These are phyloP conservation scores for Medicago arabica DNA, from an alignment of 306 rosid species.

Conservation along the genomic window DNA sequence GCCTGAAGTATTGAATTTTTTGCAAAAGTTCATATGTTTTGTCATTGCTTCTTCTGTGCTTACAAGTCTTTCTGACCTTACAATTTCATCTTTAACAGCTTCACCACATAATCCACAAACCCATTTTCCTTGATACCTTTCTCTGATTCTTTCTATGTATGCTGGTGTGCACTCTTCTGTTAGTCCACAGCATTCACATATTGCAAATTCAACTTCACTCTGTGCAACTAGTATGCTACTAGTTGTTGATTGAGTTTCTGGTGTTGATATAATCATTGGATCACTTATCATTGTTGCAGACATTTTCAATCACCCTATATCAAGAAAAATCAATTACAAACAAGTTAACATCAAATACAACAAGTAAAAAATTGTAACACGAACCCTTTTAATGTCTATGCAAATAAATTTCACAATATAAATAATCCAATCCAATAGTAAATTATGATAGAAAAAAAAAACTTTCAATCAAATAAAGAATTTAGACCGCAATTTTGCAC, in stretches of 20 bases:
- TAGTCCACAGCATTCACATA: constrained; percentile 90
- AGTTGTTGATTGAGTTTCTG: constrained; percentile 64
- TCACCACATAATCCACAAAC: constrained; percentile 91
- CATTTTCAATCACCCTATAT: constrained; percentile 68
- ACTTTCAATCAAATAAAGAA: not conserved
- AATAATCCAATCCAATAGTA: not conserved
- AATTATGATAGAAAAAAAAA: not conserved
- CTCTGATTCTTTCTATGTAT: constrained; percentile 76
- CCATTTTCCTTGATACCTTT: constrained; percentile 78
- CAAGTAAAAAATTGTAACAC: not conserved
- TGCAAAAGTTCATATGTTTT: constrained; percentile 79
- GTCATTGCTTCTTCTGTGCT: constrained; percentile 88
- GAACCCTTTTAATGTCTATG: not conserved
- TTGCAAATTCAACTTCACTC: constrained; percentile 72
- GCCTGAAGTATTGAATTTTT: constrained; percentile 64
- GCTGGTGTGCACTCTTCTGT: constrained; percentile 92
- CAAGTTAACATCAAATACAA: constrained; percentile 21
- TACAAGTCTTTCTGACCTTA: constrained; percentile 70
- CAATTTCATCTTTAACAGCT: constrained; percentile 85
- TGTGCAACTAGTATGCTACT: constrained; percentile 47
- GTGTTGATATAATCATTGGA: constrained; percentile 55
- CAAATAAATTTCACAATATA: constrained; percentile 21
- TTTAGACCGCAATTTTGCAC: no score
- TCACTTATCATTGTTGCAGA: constrained; percentile 73
- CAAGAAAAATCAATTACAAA: not conserved